Base-by-base conservation (phyloP, 768 basidiomycete species). In the Hericium erinaceus region DNA sequence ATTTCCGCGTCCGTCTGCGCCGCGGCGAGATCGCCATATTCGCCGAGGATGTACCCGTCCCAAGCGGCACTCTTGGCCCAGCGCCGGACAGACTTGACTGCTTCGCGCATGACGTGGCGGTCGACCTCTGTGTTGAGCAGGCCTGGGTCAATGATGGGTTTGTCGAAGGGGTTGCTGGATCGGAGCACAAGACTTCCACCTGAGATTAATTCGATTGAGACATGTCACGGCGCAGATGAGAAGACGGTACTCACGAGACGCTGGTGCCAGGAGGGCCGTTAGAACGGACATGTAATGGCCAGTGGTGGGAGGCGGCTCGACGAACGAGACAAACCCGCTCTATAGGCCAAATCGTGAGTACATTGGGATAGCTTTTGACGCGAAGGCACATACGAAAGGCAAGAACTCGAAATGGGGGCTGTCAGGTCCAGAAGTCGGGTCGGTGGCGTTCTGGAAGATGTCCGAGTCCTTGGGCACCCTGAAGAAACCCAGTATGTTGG, bases 141-240 rank as follows among this genome's bases (percentile, higher is more conserved):
- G 20, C 41, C 53, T 9, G 66, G 66, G 61, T 71, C 62, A 50
- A 71, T 68, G 13, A 60, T 20, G 3, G 70, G 70, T 4, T 40
- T 39, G 37, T 56, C 64, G 60, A 68, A 67, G 0, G 68, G 65
- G 52, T 67, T 57, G 20, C 51, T 55, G 1, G 64, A 66, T 13
- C 54, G 48, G 26, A 71, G 64, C 4, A 58, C 63, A 11, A 71
- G 55, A 39, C 65, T 60, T 12, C 69, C 69, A 50, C 63, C 66
- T 66, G 55, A 12, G n/a, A 11, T 20, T 16, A 24, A 11, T 20
- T 16, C 2, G 24, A 51, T 22, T 51, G 3, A 26, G 15, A 12
- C 18, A 26, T 24, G 24, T n/a, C 5, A n/a, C 16, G 38, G n/a
- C 15, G 18, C 24, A 38, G 40, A n/a, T 28, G 4, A 22, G 39